phyloP scores from a whole-genome alignment of 1,284 basidiomycete genomes.

The Kwoniella shivajii region DNA sequence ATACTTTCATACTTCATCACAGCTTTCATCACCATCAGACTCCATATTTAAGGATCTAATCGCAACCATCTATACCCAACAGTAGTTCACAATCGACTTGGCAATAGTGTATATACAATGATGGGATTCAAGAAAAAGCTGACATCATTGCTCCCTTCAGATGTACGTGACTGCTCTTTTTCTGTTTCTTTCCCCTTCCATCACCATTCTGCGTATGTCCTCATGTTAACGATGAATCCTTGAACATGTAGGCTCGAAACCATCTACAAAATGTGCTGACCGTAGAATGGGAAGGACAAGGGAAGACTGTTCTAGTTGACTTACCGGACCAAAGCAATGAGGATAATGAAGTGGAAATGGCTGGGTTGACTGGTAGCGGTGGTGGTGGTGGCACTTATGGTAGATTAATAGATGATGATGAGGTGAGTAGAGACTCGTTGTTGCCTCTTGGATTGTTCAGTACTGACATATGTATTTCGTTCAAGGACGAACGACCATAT shows the following conservation, averaged over 20 bases:
- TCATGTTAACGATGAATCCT: neutral
- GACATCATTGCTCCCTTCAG: constrained; percentile 14
- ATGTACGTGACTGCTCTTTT: constrained; percentile 17
- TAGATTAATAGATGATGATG: constrained; percentile 34
- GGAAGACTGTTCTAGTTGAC: constrained; percentile 48
- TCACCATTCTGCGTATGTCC: too few relatives aligned
- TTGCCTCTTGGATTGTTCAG: neutral
- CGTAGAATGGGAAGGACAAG: constrained; percentile 45
- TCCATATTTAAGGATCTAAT: too few relatives aligned
- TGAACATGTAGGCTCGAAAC: constrained; percentile 11
- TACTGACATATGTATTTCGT: too few relatives aligned
- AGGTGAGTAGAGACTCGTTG: constrained; percentile 19
- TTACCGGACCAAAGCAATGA: constrained; percentile 23
- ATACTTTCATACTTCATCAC: too few relatives aligned
- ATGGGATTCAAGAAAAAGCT: constrained; percentile 23
- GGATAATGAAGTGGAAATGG: constrained; percentile 36
- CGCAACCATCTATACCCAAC: too few relatives aligned
- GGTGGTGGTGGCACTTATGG: constrained; percentile 29
- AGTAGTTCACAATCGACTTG: neutral
- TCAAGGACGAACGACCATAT: constrained; percentile 4
- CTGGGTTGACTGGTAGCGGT: constrained; percentile 13
- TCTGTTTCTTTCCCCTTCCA: too few relatives aligned
- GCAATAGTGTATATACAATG: constrained; percentile 3
- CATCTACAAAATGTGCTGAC: constrained; percentile 46
- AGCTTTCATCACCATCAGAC: too few relatives aligned